Conservation (phyloP, 2,329 filamentous ascomycete species). For the Aureobasidium subglaciale region DNA sequence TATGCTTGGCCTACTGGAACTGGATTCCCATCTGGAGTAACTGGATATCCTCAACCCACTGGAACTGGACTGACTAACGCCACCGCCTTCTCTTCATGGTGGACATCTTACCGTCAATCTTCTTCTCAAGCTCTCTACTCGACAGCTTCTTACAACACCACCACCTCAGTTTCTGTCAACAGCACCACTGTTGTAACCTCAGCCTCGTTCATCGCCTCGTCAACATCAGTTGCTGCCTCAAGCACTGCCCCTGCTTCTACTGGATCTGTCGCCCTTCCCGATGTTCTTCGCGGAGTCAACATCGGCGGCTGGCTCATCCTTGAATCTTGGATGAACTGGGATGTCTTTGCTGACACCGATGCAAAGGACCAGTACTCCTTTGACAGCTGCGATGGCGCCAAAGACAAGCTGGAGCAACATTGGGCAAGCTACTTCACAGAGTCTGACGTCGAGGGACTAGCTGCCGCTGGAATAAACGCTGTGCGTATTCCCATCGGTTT, state of each 20-base stretch:
- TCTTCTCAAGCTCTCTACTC: slow-evolving; percentile 11
- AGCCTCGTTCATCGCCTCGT: not conserved
- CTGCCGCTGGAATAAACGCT: slow-evolving; percentile 32
- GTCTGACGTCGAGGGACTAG: slow-evolving; percentile 36
- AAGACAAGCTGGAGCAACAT: slow-evolving; percentile 28
- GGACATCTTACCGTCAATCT: slow-evolving; percentile 9
- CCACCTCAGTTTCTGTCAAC: not conserved
- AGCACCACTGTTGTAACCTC: not conserved
- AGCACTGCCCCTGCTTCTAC: slow-evolving; percentile 3
- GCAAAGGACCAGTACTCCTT: slow-evolving; percentile 35
- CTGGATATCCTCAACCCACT: slow-evolving; percentile 11
- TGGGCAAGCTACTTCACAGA: slow-evolving; percentile 36
- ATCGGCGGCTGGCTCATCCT: slow-evolving; percentile 33
- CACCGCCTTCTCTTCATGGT: slow-evolving; percentile 7
- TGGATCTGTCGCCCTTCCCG: not conserved
- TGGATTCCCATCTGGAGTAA: slow-evolving; percentile 15
- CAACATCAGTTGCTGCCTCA: not conserved
- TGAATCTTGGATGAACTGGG: slow-evolving; percentile 30
- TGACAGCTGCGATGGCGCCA: slow-evolving; percentile 30
- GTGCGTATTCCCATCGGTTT: slow-evolving; percentile 48
- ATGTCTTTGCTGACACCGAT: slow-evolving; percentile 28
- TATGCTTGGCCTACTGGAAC: slow-evolving; percentile 16
- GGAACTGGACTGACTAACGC: slow-evolving; percentile 13
- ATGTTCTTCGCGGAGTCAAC: slow-evolving; percentile 29
- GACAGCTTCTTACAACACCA: slow-evolving; percentile 3